These are phyloP conservation scores for Nothophaeocryptopus gaeumannii DNA, from an alignment of 2,329 filamentous ascomycete species.

Conservation along the genomic window DNA sequence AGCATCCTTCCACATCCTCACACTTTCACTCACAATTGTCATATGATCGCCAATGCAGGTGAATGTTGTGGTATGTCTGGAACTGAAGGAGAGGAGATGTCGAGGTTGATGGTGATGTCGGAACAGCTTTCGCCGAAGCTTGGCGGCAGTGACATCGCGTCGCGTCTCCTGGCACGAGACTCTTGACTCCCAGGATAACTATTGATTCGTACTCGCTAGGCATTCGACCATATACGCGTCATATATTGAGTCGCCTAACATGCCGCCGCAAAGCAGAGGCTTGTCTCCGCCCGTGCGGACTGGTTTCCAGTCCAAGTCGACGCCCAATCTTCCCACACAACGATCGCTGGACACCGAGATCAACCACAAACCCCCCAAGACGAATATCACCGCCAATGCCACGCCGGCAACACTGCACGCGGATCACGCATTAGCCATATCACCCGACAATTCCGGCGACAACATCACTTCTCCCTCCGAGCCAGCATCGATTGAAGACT, in stretches of 20 bases:
- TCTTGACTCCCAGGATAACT: no score
- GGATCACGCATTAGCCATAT: constrained; percentile 12
- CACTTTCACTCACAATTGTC: no score
- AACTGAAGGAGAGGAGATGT: no score
- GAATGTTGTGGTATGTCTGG: no score
- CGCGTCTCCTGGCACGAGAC: no score
- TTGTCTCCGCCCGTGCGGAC: constrained; percentile 31
- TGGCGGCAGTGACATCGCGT: no score
- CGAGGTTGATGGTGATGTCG: no score
- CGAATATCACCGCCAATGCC: constrained; percentile 14
- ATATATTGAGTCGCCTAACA: neutral
- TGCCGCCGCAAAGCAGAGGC: constrained; percentile 44
- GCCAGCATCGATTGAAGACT: constrained; percentile 39
- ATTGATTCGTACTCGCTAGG: no score
- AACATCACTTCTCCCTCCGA: constrained; percentile 39
- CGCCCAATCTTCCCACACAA: constrained; percentile 47
- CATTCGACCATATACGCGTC: no score
- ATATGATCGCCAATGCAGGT: no score
- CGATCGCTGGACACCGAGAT: constrained; percentile 28
- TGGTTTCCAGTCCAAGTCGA: constrained; percentile 47
- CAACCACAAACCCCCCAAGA: constrained; percentile 17
- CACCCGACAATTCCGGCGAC: constrained; percentile 23
- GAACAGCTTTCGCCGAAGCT: no score
- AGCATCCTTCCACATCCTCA: no score
- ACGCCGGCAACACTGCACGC: constrained; percentile 14